Base-by-base conservation (phyloP, 371 early-diverging fungal genomes). In the Modicella reniformis region DNA sequence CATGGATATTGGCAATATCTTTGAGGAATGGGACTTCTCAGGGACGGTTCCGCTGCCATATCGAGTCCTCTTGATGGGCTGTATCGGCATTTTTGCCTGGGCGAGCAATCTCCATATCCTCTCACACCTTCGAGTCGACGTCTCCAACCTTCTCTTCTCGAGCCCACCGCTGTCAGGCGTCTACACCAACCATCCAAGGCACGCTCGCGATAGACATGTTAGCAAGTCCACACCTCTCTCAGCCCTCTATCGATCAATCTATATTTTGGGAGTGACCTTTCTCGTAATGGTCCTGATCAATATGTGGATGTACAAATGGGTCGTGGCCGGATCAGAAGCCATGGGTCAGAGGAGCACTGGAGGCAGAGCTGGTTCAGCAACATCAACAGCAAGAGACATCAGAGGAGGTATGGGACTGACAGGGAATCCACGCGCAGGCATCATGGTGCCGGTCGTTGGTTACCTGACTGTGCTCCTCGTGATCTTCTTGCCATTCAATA, bases 21-120 rank as follows among this genome's bases (percentile, higher is more conserved):
- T 77, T 52, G 72, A 77, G 59, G 72, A 77, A 23, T 77, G 77
- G 77, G 77, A 77, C 65, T 77, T 77, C 57, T 72, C 71, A 67
- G 74, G 74, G 33, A 70, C 68, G 0, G 81, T 90, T 33, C 92
- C 92, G 13, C 72, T 85, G 47, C 86, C 85, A n/a, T 90, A 86
- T 66, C 86, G 90, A 71, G 88, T 92, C 28, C 86, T 94, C 33
- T 76, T 92, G 37, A 84, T 93, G 72, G 74, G 89, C 56, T 83
- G 87, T 76, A 87, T 93, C 55, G 94, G 92, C 59, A 67, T 92
- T 28, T 92, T 91, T 88, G 91, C 91, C 50, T 93, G 93, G 92
- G 92, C 88, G 8, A 77, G 87, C 54, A 92, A 92, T 80, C 67
- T 94, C 23, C 85, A 89, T 60, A 81, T 92, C 30, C 85, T 94